Evolutionary conservation across 2,329 filamentous ascomycete genomes (phyloP), one percentile per base, ranked within the genome.

Genomic region (Thelonectria rubi): DNA sequence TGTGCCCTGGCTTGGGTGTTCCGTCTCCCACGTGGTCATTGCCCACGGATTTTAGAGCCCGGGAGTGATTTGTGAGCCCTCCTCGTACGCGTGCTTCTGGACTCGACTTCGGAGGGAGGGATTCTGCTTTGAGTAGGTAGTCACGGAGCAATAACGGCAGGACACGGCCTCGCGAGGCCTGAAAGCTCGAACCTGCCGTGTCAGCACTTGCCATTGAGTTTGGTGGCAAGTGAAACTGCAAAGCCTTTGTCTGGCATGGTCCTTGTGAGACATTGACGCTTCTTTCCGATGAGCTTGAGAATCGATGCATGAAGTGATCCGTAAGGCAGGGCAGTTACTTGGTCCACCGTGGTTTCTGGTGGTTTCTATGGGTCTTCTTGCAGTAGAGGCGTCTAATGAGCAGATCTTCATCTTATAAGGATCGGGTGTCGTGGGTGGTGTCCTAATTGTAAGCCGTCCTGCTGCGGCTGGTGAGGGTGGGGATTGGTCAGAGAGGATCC

Each of bases 151-250:
- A 30, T 5, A 30, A 30, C 62, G 51, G 37, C 34, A 48, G 66
- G 55, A 58, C 62, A 70, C 68, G 20, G 42, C 39, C 54, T 58
- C 45, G 45, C 21, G 47, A 24, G 45, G 45, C 55, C 37, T 63
- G 34, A 49, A 58, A 50, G 43, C 30, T 39, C 46, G 42, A 21
- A 40, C n/a, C 42, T 49, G 45, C 42, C 40, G 48, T 66, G 55
- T 42, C 54, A 67, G 63, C 53, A 52, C 50, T 54, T 47, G 34
- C 42, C 47, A 14, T 46, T 21, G 18, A 14, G 43, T 43, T 4
- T 46, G 46, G 55, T 51, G 53, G 58, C 32, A 17, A 24, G 39
- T 11, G 24, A 46, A 26, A 42, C 49, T 26, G 48, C 24, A 18
- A 42, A 48, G 18, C 37, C 39, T 48, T 43, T 30, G 30, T 51